A percentile compares a stretch with the other conserved stretches of the same genome.
phyloP scores from a whole-genome alignment of 345 rosid genomes.

The Eucalyptus regnans region DNA sequence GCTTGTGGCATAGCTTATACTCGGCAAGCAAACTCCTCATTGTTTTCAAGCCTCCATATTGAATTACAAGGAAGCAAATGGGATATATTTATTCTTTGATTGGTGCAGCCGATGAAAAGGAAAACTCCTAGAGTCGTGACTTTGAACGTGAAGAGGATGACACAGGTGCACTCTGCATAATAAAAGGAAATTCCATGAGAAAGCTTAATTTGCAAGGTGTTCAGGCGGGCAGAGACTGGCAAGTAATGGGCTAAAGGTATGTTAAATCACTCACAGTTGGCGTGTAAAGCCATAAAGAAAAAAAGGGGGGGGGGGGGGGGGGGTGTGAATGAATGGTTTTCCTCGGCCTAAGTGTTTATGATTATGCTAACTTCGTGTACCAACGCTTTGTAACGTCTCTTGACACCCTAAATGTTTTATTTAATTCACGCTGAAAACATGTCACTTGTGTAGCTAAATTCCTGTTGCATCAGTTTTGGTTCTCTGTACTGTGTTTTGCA shows the following conservation, averaged over 20 bases:
- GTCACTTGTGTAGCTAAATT: not conserved
- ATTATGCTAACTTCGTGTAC: not conserved
- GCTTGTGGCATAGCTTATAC: not conserved
- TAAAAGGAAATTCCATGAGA: not conserved
- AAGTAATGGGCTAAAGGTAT: not conserved
- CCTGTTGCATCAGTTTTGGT: not conserved
- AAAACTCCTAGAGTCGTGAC: conserved; percentile 31
- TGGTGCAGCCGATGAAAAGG: not conserved
- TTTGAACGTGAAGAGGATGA: conserved; percentile 16
- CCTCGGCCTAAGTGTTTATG: not conserved
- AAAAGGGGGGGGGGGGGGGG: too few relatives aligned
- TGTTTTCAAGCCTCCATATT: not conserved
- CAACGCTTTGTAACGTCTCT: not conserved
- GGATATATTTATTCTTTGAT: not conserved
- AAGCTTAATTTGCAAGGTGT: not conserved
- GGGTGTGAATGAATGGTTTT: not conserved
- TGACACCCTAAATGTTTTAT: not conserved
- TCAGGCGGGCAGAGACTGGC: not conserved
- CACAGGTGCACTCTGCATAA: conserved; percentile 34
- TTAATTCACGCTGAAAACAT: not conserved
- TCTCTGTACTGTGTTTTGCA: not conserved
- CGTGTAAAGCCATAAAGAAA: not conserved
- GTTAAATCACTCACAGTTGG: not conserved
- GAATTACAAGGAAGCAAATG: not conserved
- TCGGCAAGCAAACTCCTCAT: not conserved